Base-by-base conservation (phyloP, 768 basidiomycete species). In the Agaricus blazei region DNA sequence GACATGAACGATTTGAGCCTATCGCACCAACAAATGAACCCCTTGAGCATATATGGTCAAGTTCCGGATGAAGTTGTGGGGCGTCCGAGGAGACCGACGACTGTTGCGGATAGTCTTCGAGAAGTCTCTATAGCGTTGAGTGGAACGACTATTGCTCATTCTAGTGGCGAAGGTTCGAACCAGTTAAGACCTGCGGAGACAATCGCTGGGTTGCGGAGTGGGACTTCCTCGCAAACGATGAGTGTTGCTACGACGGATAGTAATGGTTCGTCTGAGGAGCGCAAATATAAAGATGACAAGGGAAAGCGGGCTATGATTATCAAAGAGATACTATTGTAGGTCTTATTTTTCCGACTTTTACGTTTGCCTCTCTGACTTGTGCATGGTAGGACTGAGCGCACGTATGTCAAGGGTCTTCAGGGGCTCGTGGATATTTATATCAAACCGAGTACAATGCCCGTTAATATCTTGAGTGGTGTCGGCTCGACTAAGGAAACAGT, bases 361-460 rank as follows among this genome's bases (percentile, higher is more conserved):
- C 23, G 51, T 48, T 52, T 54, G 4, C 29, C 42, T n/a, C 8
- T 41, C 34, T 56, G 50, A 24, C 44, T 31, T 52, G 57, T 63
- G 15, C 55, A 50, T 65, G 28, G 65, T 59, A 93, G 92, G 63
- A 98, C 96, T 43, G 97, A 99, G 70, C 80, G 89, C 58, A 93
- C 94, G 1, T 99, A 99, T 70, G 91, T 96, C 58, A 88, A 88
- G 60, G 90, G 93, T n/a, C 72, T 99, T 31, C 87, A 91, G 64
- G 96, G 97, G 68, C 82, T 99, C 8, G 85, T 95, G 48, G 90
- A 93, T 56, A 96, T 99, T 49, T 99, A 98, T 66, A 90, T 98
- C 71, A 88, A 84, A 65, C 93, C 94, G 43, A 87, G 88, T 4
- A 76, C 82, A 9, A 80, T 80, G 26, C 77, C 86, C 3, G 84